Conservation (phyloP, 495 filamentous ascomycete genomes). For the Chaetomium cochliodes region DNA sequence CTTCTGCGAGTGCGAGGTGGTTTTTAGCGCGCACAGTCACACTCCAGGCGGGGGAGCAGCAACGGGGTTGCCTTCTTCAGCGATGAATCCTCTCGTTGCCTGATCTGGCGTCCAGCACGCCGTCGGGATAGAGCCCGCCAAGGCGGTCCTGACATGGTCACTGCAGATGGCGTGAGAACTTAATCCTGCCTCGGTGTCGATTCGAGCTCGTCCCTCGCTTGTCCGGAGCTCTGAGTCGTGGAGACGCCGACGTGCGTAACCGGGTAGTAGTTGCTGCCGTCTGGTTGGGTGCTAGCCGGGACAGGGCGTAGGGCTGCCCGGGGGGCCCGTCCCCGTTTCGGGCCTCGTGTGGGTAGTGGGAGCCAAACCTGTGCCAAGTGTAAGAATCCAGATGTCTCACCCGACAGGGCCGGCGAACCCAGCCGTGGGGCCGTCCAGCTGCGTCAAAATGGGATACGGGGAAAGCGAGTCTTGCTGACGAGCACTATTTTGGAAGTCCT, state of each 20-base stretch:
- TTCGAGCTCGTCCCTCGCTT: not conserved
- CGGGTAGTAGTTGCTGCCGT: not conserved
- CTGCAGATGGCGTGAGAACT: constrained; percentile 1
- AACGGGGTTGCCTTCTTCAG: not conserved
- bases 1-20: not conserved
- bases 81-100: not conserved
- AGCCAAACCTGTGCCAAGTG: not conserved
- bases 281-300: not conserved
- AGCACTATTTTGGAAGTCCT: no score
- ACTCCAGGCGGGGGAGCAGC: not conserved
- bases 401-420: not conserved
- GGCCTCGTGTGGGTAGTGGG: not conserved
- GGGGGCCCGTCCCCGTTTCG: not conserved
- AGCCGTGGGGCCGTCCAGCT: no score
- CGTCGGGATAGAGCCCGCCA: not conserved
- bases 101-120: not conserved
- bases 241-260: not conserved
- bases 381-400: not conserved
- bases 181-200: not conserved
- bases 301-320: constrained; percentile 1
- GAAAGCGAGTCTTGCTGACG: no score
- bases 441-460: no score
- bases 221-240: not conserved
- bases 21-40: constrained; percentile 3
- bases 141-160: constrained; percentile 1